Percentiles rank a stretch among this genome's conserved stretches.
phyloP scores from a whole-genome alignment of 768 basidiomycete genomes.

The Crepidotus variabilis region DNA sequence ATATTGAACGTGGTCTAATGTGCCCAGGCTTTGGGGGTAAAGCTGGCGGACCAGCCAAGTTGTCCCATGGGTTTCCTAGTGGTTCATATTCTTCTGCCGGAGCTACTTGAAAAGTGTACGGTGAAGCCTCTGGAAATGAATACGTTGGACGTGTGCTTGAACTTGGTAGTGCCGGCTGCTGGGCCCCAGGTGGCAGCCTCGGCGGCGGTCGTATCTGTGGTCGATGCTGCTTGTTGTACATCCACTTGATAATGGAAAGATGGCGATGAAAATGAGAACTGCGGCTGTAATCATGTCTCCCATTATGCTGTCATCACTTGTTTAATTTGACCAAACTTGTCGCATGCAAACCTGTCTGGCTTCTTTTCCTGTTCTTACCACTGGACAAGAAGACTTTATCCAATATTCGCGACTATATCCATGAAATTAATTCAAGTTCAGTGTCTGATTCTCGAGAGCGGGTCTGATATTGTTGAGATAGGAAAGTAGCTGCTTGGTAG shows the following conservation, averaged over 20 bases:
- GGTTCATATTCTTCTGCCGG: conserved; percentile 4
- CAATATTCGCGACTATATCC: too few relatives aligned
- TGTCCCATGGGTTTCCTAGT: background rate
- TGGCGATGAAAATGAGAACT: background rate
- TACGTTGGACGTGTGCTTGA: background rate
- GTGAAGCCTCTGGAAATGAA: background rate
- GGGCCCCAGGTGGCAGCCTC: conserved; percentile 16
- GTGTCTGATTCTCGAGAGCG: too few relatives aligned
- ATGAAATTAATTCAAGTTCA: too few relatives aligned
- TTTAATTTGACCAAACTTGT: background rate
- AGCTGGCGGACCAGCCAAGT: conserved; percentile 2
- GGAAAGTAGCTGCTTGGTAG: too few relatives aligned
- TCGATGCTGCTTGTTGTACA: conserved; percentile 10
- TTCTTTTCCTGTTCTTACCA: too few relatives aligned
- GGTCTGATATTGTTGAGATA: too few relatives aligned
- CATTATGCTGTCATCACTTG: background rate
- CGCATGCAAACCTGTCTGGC: too few relatives aligned
- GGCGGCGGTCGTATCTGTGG: conserved; percentile 5
- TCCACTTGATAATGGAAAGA: background rate
- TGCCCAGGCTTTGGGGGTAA: conserved; percentile 9
- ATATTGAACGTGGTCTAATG: conserved; percentile 28
- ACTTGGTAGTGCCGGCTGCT: conserved; percentile 14
- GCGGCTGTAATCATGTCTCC: too few relatives aligned
- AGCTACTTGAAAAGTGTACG: conserved; percentile 7
- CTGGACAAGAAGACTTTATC: too few relatives aligned